phyloP scores from a whole-genome alignment of 2,329 filamentous ascomycete species.

The Rugonectria rugulosa region DNA sequence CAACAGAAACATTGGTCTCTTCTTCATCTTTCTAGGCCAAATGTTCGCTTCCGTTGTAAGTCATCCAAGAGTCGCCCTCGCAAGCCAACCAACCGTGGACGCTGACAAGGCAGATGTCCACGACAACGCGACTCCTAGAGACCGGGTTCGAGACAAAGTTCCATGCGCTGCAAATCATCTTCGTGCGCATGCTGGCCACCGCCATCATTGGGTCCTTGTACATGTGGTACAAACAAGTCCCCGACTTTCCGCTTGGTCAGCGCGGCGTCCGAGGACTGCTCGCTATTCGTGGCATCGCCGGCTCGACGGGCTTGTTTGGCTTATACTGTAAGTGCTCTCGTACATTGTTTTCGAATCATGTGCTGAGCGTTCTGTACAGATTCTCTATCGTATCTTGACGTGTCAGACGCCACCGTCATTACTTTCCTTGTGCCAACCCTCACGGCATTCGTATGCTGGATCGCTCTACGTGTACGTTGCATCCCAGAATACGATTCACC shows the following conservation, averaged over 20 bases:
- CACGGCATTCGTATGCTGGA: slow-evolving; percentile 70
- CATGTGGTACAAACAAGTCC: slow-evolving; percentile 53
- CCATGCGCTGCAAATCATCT: slow-evolving; percentile 52
- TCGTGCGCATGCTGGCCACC: slow-evolving; percentile 51
- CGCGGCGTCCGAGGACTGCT: slow-evolving; percentile 69
- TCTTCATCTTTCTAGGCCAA: slow-evolving; percentile 51
- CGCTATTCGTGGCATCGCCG: slow-evolving; percentile 68
- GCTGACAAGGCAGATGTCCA: slow-evolving; percentile 46
- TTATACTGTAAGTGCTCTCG: slow-evolving; percentile 45
- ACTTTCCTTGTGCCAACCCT: slow-evolving; percentile 80
- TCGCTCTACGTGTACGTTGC: slow-evolving; percentile 47
- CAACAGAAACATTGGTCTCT: slow-evolving; percentile 51
- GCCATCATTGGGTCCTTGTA: slow-evolving; percentile 47
- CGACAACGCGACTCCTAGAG: slow-evolving; percentile 48
- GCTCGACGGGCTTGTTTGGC: slow-evolving; percentile 72
- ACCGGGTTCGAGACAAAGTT: slow-evolving; percentile 46
- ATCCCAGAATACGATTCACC: no score
- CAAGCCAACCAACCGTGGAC: not conserved
- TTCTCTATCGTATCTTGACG: slow-evolving; percentile 69
- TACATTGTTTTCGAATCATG: not conserved
- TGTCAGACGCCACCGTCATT: slow-evolving; percentile 81
- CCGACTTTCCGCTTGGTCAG: slow-evolving; percentile 72
- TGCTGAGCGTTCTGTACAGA: slow-evolving; percentile 40
- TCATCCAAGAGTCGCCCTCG: not conserved
- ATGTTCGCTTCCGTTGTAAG: slow-evolving; percentile 51